Evolutionary conservation across 306 rosid species (phyloP), one percentile per base, ranked within the genome.

Genomic region (Fragaria ananassa): DNA sequence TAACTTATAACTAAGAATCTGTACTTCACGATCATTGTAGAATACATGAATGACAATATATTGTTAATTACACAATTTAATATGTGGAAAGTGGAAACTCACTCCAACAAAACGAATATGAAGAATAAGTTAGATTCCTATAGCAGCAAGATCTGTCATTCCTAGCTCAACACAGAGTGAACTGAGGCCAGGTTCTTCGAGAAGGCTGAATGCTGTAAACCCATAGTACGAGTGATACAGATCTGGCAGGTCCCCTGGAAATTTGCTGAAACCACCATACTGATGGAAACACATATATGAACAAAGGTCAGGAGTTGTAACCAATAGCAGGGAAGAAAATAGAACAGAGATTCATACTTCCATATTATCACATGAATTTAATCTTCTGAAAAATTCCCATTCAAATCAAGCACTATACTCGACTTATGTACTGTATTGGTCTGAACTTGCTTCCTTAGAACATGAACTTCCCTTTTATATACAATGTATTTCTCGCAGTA

Each of bases 251-350:
- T 83, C 78, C 67, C 86, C 86, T 4, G 97, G 98, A 58, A 84
- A 86, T 89, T 95, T 95, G 69, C 95, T 81, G 89, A 92, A 92
- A 74, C 99, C 97, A 64, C 98, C 99, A 79, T 83, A 91, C 99
- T 95, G 84, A 21, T 69, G 49, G 68, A 75, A 75, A 49, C 86
- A 74, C 79, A 83, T 45, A 83, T 23, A 73, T 23, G 39, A 75
- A 81, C 64, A 34, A 46, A 56, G 74, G 72, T 68, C 74, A 42
- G 78, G 84, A 68, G 79, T 63, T 65, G 49, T 15, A 61, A 76
- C 44, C 8, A 74, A 74, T 34, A 62, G 47, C 42, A n/a, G 13
- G 51, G 53, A 11, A 18, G 68, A 71, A 39, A 45, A 51, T 64
- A 41, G 14, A 10, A 10, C 1, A 19, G 42, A 21, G 47, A 74